phyloP scores from a whole-genome alignment of 2,329 filamentous ascomycete species.

The Diaporthe batatas region DNA sequence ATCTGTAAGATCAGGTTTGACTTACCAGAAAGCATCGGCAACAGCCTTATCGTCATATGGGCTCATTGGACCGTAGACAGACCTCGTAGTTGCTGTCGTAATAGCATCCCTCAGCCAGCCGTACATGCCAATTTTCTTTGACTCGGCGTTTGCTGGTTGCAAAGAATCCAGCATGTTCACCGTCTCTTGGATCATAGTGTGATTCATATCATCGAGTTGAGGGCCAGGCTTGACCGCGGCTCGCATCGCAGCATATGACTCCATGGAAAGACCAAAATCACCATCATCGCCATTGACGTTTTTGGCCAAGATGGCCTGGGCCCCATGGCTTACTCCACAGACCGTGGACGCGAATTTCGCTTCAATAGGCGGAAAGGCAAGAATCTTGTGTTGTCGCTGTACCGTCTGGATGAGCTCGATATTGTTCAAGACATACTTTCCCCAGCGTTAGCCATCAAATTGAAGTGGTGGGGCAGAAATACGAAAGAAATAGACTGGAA shows the following conservation, averaged over 20 bases:
- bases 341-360: constrained; percentile 51
- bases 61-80: constrained; percentile 58
- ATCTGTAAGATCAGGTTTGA: neutral
- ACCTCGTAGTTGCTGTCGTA: constrained; percentile 53
- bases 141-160: constrained; percentile 35
- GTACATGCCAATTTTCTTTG: constrained; percentile 44
- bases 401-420: constrained; percentile 53
- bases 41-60: constrained; percentile 54
- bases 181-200: constrained; percentile 51
- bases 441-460: no score
- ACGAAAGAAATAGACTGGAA: no score
- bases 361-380: constrained; percentile 56
- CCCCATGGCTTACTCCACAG: constrained; percentile 49
- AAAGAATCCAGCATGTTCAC: constrained; percentile 42
- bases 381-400: constrained; percentile 54
- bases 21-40: constrained; percentile 54
- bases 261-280: constrained; percentile 50
- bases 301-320: constrained; percentile 48
- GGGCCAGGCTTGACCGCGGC: constrained; percentile 50
- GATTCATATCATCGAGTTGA: constrained; percentile 53
- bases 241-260: constrained; percentile 52
- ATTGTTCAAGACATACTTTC: constrained; percentile 54
- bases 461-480: no score
- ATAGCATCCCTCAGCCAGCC: constrained; percentile 50
- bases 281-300: constrained; percentile 55